A percentile compares a stretch with the other conserved stretches of the same genome.
Conservation (phyloP, 345 rosid species). For the Trapa incisa region DNA sequence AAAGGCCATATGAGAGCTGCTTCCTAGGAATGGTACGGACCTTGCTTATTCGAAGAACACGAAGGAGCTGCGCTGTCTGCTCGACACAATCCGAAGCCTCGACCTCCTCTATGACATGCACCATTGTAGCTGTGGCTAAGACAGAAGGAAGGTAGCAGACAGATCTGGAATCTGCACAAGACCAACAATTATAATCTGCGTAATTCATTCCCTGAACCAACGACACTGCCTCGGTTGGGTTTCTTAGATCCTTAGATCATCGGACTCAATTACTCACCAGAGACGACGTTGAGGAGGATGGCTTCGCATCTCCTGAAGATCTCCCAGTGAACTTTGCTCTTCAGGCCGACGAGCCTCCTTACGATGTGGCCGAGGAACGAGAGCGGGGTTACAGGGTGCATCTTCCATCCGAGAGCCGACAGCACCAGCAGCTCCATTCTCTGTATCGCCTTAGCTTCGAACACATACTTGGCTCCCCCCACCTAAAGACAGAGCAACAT, state of each 20-base stretch:
- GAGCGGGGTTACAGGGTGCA: constrained; percentile 78
- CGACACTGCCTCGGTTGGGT: no score
- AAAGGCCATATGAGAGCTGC: no score
- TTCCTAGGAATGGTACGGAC: constrained; percentile 12
- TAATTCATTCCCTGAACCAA: no score
- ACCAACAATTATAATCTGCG: background rate
- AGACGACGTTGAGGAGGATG: constrained; percentile 44
- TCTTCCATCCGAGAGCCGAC: constrained; percentile 75
- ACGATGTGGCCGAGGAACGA: constrained; percentile 69
- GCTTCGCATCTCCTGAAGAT: constrained; percentile 56
- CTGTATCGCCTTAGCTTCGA: constrained; percentile 79
- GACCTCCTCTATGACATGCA: constrained; percentile 49
- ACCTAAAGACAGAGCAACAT: constrained; percentile 25
- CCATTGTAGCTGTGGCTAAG: constrained; percentile 77
- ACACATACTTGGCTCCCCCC: constrained; percentile 52
- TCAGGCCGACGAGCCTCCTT: constrained; percentile 52
- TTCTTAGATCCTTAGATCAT: background rate
- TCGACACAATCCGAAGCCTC: constrained; percentile 36
- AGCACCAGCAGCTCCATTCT: constrained; percentile 89
- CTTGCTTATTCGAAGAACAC: constrained; percentile 45
- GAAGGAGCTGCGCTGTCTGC: constrained; percentile 42
- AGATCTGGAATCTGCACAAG: constrained; percentile 52
- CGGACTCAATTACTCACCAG: constrained; percentile 29
- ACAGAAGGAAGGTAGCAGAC: constrained; percentile 59
- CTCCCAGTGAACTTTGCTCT: constrained; percentile 41